Percentiles rank a stretch among this genome's conserved stretches.
Conservation (phyloP, 305 asterid species). For the Fraxinus platypoda region DNA sequence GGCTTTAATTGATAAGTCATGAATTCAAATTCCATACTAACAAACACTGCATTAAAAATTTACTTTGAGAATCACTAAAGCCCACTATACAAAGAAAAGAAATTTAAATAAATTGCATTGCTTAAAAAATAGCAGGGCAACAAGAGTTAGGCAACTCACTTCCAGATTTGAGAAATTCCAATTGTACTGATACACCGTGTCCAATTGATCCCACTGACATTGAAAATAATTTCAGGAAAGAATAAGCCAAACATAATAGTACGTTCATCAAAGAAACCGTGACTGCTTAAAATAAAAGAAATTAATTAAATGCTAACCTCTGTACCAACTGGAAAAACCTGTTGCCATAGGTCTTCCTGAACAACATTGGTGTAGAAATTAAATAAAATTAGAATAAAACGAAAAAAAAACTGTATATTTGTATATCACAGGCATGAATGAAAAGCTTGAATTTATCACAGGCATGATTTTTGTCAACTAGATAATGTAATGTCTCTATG, state of each 20-base stretch:
- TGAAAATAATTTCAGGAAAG: background rate
- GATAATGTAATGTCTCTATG: background rate
- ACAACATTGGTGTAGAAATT: slow-evolving; percentile 5
- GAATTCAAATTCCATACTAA: background rate
- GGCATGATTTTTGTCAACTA: background rate
- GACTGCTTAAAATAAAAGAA: background rate
- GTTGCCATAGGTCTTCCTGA: slow-evolving; percentile 66
- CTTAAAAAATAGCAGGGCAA: background rate
- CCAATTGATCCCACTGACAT: slow-evolving; percentile 76
- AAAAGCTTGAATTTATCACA: background rate
- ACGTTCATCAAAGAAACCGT: background rate
- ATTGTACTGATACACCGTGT: slow-evolving; percentile 66
- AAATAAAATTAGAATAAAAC: background rate
- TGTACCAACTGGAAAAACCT: slow-evolving; percentile 61
- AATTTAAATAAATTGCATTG: background rate
- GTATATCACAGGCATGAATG: too few relatives aligned
- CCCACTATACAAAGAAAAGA: background rate
- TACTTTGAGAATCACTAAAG: background rate
- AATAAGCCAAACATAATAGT: background rate
- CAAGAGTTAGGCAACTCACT: slow-evolving; percentile 46
- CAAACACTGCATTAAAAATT: background rate
- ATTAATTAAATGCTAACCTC: slow-evolving; percentile 34
- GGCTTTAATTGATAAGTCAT: background rate
- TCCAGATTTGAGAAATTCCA: slow-evolving; percentile 66
- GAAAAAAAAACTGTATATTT: too few relatives aligned